phyloP scores from a whole-genome alignment of 257 asterid genomes.

The Nicotiana noctiflora region DNA sequence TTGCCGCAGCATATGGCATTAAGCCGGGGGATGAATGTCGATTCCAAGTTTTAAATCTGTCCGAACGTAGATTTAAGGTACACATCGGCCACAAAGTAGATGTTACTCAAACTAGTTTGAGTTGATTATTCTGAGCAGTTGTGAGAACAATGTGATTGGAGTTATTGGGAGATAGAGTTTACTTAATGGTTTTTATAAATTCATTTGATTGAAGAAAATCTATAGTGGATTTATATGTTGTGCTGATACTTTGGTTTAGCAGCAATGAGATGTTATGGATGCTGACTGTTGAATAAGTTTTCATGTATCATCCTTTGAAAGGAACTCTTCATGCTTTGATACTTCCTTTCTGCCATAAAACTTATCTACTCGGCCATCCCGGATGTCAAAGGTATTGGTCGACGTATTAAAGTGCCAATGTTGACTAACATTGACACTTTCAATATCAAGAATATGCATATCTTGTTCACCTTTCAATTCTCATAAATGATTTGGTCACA shows the following conservation, averaged over 20 bases:
- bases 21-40: conserved; percentile 17
- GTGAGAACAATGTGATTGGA: not conserved
- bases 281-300: too few relatives aligned
- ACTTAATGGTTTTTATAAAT: not conserved
- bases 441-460: too few relatives aligned
- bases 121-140: not conserved
- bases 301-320: not conserved
- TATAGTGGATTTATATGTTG: not conserved
- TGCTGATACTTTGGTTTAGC: not conserved
- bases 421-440: too few relatives aligned
- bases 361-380: too few relatives aligned
- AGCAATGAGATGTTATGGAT: not conserved
- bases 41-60: not conserved
- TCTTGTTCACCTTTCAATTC: too few relatives aligned
- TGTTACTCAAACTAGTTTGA: not conserved
- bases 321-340: not conserved
- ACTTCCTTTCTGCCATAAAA: too few relatives aligned
- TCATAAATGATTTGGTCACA: too few relatives aligned
- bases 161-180: not conserved
- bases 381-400: too few relatives aligned
- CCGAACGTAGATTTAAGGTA: not conserved
- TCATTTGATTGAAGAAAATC: too few relatives aligned
- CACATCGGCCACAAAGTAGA: not conserved
- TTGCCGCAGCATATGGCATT: conserved; percentile 9
- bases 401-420: too few relatives aligned